Evolutionary conservation across 495 filamentous ascomycete genomes (phyloP).

Genomic region (Podospora pseudoanserina): DNA sequence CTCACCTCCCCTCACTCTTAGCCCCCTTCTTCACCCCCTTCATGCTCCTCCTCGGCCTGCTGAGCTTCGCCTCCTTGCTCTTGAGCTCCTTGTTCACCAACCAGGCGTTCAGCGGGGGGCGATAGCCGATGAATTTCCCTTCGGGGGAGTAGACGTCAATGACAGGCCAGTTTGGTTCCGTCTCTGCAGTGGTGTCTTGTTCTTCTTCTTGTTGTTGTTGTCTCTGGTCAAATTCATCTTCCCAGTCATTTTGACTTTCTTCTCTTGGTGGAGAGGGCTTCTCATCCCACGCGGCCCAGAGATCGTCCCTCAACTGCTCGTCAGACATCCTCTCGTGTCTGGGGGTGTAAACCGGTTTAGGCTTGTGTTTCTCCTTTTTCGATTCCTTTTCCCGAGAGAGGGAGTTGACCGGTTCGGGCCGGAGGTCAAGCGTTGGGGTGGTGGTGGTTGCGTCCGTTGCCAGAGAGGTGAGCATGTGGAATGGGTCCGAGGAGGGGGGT

Average conservation of each 20-base stretch:
- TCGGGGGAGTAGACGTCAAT: constrained; percentile 84
- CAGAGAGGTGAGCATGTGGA: neutral
- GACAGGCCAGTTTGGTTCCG: constrained; percentile 51
- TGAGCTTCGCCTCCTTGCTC: constrained; percentile 22
- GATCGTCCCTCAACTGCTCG: neutral
- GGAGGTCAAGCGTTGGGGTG: constrained; percentile 8
- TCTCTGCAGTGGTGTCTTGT: constrained; percentile 43
- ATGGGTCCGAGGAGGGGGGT: neutral
- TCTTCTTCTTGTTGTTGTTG: constrained; percentile 14
- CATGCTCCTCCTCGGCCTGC: constrained; percentile 55
- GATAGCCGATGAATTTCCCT: constrained; percentile 66
- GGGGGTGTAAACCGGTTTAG: neutral
- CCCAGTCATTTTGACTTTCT: neutral
- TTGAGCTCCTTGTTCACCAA: constrained; percentile 39
- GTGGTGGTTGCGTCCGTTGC: neutral
- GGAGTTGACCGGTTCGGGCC: constrained; percentile 19
- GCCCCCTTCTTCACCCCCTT: constrained; percentile 53
- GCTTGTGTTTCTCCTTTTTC: neutral
- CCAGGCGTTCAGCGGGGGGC: constrained; percentile 74
- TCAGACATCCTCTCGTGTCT: neutral
- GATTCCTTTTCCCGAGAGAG: neutral
- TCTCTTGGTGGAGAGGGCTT: neutral
- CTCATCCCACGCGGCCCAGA: neutral
- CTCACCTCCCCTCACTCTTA: constrained; percentile 34
- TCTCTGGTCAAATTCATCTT: constrained; percentile 27